Percentiles rank a stretch among this genome's conserved stretches.
Evolutionary conservation across 768 basidiomycete genomes (phyloP).

Genomic region (Pluteus cervinus): DNA sequence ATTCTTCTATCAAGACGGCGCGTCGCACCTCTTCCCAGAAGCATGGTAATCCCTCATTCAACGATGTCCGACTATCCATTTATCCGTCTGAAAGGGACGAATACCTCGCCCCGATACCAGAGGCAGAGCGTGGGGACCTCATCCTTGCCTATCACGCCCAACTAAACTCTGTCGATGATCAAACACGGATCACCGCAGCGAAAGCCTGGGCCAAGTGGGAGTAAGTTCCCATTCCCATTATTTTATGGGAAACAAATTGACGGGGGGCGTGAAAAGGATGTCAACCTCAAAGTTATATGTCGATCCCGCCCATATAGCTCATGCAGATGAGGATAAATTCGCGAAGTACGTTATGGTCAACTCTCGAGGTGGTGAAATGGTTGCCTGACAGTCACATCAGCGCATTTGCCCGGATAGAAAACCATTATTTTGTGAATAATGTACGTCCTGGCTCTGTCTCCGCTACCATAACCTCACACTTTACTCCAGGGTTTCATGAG

Average conservation of each 20-base stretch:
- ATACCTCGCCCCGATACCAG: conserved; percentile 76
- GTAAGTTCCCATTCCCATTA: conserved; percentile 37
- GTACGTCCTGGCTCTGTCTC: conserved; percentile 28
- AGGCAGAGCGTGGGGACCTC: conserved; percentile 72
- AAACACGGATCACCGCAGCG: conserved; percentile 60
- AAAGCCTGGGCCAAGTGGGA: conserved; percentile 91
- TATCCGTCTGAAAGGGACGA: conserved; percentile 58
- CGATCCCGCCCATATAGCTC: conserved; percentile 60
- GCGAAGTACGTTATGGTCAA: conserved; percentile 56
- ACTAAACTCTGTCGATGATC: conserved; percentile 66
- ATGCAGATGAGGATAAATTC: conserved; percentile 68
- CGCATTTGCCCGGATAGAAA: conserved; percentile 84
- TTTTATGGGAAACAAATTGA: not conserved
- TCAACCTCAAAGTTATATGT: conserved; percentile 69
- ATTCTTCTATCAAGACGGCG: conserved; percentile 90
- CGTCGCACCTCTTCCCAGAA: conserved; percentile 80
- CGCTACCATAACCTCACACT: not conserved
- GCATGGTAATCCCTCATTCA: conserved; percentile 52
- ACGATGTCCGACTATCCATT: too few species aligned
- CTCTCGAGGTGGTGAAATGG: too few species aligned
- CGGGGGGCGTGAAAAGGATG: conserved; percentile 49
- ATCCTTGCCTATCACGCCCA: conserved; percentile 79
- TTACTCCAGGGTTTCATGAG: conserved; percentile 69
- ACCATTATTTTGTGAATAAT: conserved; percentile 84
- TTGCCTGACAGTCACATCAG: conserved; percentile 28